Conservation (phyloP, 805 yeast species). For the Hyphopichia homilentoma region DNA sequence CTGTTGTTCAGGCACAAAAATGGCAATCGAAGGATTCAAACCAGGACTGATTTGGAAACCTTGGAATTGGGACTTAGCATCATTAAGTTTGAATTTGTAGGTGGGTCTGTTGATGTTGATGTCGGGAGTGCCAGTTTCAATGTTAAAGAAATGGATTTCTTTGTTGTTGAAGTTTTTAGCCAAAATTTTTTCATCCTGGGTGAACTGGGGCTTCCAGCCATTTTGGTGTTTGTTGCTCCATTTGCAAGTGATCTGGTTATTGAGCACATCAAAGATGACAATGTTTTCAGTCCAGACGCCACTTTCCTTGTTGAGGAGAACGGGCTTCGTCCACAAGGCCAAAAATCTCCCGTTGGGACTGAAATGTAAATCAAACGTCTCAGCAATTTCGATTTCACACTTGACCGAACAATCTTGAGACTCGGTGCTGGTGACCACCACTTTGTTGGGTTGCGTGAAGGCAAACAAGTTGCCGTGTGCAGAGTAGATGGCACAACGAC, state of each 20-base stretch:
- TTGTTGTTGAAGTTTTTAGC: slow-evolving; percentile 54
- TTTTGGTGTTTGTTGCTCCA: slow-evolving; percentile 79
- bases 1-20: slow-evolving; percentile 79
- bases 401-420: slow-evolving; percentile 26
- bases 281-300: slow-evolving; percentile 81
- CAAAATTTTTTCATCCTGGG: slow-evolving; percentile 70
- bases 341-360: slow-evolving; percentile 85
- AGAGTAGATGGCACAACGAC: slow-evolving; percentile 64
- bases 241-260: slow-evolving; percentile 48
- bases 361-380: slow-evolving; percentile 77
- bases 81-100: slow-evolving; percentile 51
- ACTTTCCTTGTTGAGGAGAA: slow-evolving; percentile 55
- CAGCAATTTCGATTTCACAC: slow-evolving; percentile 51
- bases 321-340: slow-evolving; percentile 88
- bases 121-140: slow-evolving; percentile 22
- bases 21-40: slow-evolving; percentile 82
- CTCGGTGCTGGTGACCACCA: slow-evolving; percentile 55
- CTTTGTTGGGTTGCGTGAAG: slow-evolving; percentile 62
- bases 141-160: slow-evolving; percentile 68
- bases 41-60: slow-evolving; percentile 79
- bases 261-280: slow-evolving; percentile 60
- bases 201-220: slow-evolving; percentile 92
- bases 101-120: slow-evolving; percentile 44
- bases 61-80: slow-evolving; percentile 48
- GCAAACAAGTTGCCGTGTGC: slow-evolving; percentile 68